These are phyloP conservation scores for Singerocomus inundabilis DNA, from an alignment of 1,284 basidiomycete genomes.

Conservation along the genomic window DNA sequence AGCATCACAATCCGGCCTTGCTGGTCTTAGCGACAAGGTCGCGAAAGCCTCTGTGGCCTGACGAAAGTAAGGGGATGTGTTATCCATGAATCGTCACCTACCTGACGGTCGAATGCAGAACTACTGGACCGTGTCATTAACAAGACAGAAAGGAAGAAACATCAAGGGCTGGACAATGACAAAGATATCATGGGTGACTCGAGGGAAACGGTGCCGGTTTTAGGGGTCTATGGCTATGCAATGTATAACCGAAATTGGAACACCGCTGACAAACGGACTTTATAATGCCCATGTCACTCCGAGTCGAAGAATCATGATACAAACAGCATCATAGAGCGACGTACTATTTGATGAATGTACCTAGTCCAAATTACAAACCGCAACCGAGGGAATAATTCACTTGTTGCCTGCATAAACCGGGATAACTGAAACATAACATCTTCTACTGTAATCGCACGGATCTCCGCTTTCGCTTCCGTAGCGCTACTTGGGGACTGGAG, in stretches of 20 bases:
- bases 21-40: constrained; percentile 4
- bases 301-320: background rate
- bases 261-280: too few relatives aligned
- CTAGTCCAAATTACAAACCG: background rate
- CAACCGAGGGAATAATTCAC: background rate
- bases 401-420: background rate
- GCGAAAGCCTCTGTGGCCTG: constrained; percentile 4
- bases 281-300: too few relatives aligned
- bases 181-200: background rate
- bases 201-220: background rate
- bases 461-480: constrained; percentile 28
- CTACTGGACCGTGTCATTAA: constrained; percentile 4
- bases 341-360: background rate
- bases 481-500: constrained; percentile 11
- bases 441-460: constrained; percentile 24
- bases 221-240: too few relatives aligned
- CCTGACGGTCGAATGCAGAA: background rate
- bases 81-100: background rate
- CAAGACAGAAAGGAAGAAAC: background rate
- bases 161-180: background rate
- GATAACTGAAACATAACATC: background rate
- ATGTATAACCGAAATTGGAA: too few relatives aligned
- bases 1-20: background rate
- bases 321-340: background rate
- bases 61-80: background rate